A percentile compares a stretch with the other conserved stretches of the same genome.
These are phyloP conservation scores for Styphnolobium japonicum DNA, from an alignment of 306 rosid species.

Conservation along the genomic window DNA sequence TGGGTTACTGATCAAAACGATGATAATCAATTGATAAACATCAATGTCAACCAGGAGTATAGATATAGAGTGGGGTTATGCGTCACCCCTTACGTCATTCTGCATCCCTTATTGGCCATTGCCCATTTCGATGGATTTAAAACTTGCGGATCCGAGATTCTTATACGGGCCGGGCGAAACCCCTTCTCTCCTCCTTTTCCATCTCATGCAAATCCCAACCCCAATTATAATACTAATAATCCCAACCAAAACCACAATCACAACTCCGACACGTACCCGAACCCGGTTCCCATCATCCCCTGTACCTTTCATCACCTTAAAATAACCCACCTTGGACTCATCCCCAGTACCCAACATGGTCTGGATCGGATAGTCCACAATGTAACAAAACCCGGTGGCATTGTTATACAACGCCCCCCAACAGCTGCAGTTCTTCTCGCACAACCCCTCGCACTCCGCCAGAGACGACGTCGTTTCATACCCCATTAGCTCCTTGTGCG, in stretches of 20 bases:
- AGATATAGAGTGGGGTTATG: not conserved
- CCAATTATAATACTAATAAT: slow-evolving; percentile 25
- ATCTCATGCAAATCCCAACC: slow-evolving; percentile 26
- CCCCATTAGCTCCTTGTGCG: slow-evolving; percentile 50
- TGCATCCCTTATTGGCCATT: not conserved
- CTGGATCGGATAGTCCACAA: slow-evolving; percentile 61
- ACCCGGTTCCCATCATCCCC: slow-evolving; percentile 28
- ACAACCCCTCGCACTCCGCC: slow-evolving; percentile 52
- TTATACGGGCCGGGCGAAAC: slow-evolving; percentile 79
- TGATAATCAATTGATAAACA: not conserved
- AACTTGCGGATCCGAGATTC: slow-evolving; percentile 76
- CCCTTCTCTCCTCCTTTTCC: slow-evolving; percentile 34
- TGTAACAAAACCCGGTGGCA: slow-evolving; percentile 63
- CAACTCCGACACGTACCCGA: slow-evolving; percentile 31
- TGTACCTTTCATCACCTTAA: slow-evolving; percentile 56
- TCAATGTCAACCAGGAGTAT: not conserved
- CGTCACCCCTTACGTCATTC: slow-evolving; percentile 77
- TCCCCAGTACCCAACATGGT: slow-evolving; percentile 56
- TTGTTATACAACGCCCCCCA: slow-evolving; percentile 78
- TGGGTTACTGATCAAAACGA: not conserved
- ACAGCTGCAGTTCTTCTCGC: slow-evolving; percentile 67
- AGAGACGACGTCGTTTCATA: slow-evolving; percentile 47
- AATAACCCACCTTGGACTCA: slow-evolving; percentile 65
- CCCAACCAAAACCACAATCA: slow-evolving; percentile 16
- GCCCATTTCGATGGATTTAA: slow-evolving; percentile 66